Base-by-base conservation (phyloP, 495 filamentous ascomycete species). In the Aspergillus asperescens region DNA sequence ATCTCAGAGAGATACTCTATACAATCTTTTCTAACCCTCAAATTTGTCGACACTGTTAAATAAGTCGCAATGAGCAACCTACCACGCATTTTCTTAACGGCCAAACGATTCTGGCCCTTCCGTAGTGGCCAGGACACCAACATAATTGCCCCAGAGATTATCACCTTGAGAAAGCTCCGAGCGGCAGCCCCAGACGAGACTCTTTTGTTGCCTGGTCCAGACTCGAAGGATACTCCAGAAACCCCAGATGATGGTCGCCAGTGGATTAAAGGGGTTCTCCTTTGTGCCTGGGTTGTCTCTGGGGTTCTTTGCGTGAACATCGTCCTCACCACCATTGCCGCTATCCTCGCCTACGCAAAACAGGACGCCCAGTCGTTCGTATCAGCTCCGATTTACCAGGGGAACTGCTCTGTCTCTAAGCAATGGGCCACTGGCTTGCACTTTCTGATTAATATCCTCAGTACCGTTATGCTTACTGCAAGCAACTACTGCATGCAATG, bases 401-500 rank as follows among this genome's bases (percentile, higher is more conserved):
- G 52, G 2, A 38, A 47, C 10, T 55, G 52, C 37, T 19, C n/a
- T 9, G 13, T 12, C 4, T 18, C 52, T 0, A 49, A 48, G 28
- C 15, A 31, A 8, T 55, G 44, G 44, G 35, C 52, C 27, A 55
- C 52, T 20, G 52, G 52, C 2, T 8, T 55, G 16, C 52, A 55
- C 22, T 19, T 55, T 6, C 13, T 48, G 6, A 55, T 55, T 18
- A 55, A 55, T 20, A 23, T 55, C 0, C 35, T 55, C 5, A 48
- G 52, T 27, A 49, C 52, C 9, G 19, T 32, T 18, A 35, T 55
- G 16, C 38, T 55, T 3, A 45, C 25, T 2, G 52, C 45, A 18
- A 55, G 52, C 19, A 55, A 48, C 52, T 55, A 55, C 44, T 48
- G 44, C 22, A 49, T 55, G 52, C 52, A 55, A 13, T 55, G 52